Evolutionary conservation across 768 basidiomycete genomes (phyloP).

Genomic region (Pleurotus sapidus): DNA sequence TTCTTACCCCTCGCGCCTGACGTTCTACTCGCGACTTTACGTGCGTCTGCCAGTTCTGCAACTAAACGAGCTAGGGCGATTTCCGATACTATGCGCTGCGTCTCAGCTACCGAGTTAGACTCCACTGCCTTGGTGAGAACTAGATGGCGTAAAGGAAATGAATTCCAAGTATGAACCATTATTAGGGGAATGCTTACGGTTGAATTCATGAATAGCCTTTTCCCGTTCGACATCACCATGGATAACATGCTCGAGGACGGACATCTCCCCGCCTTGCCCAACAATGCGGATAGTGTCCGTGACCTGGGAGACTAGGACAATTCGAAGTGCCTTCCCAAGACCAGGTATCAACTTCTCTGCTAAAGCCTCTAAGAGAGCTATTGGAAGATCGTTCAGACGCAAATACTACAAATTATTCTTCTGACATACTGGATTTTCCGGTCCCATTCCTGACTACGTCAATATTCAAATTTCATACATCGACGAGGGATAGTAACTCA

Average conservation of each 20-base stretch:
- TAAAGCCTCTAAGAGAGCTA: conserved; percentile 34
- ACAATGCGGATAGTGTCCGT: conserved; percentile 19
- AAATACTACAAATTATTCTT: too few relatives aligned
- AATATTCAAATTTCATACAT: too few relatives aligned
- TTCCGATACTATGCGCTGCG: conserved; percentile 24
- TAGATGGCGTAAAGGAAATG: background rate
- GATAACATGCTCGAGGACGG: conserved; percentile 39
- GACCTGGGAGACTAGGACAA: conserved; percentile 43
- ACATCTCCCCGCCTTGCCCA: conserved; percentile 15
- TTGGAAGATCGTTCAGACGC: background rate
- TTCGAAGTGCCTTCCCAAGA: conserved; percentile 35
- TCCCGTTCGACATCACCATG: conserved; percentile 36
- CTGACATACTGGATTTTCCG: conserved; percentile 10
- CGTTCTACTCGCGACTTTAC: conserved; percentile 46
- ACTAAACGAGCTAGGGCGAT: conserved; percentile 23
- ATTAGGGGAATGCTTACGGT: conserved; percentile 17
- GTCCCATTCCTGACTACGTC: conserved; percentile 8
- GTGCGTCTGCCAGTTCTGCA: conserved; percentile 27
- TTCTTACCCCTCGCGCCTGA: conserved; percentile 56
- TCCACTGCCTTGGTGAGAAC: conserved; percentile 26
- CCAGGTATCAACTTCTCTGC: conserved; percentile 46
- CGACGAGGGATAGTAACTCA: background rate
- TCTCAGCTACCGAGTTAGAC: conserved; percentile 16
- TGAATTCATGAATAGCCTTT: conserved; percentile 24
- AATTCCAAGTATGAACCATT: conserved; percentile 3